phyloP scores from a whole-genome alignment of 1,284 basidiomycete species.

The Trametes sp. region DNA sequence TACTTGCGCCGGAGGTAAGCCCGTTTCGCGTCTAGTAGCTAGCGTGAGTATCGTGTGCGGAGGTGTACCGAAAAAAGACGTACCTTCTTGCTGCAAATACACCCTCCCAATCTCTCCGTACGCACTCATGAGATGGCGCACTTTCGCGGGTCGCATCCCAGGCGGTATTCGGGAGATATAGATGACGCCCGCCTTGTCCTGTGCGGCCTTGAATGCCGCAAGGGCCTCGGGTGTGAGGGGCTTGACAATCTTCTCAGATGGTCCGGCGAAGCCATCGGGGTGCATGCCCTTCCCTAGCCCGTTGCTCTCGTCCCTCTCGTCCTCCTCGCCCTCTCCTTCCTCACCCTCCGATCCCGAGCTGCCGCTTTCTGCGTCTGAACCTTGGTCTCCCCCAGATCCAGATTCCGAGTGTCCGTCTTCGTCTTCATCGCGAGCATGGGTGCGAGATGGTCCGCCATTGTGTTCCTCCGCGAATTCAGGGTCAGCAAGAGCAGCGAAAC shows the following conservation, averaged over 20 bases:
- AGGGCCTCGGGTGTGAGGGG: constrained; percentile 77
- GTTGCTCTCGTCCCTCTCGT: constrained; percentile 18
- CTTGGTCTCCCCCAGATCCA: constrained; percentile 16
- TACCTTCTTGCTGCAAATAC: constrained; percentile 89
- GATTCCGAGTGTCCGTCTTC: not conserved
- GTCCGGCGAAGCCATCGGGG: constrained; percentile 63
- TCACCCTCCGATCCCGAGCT: constrained; percentile 38
- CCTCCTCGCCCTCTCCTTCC: constrained; percentile 37
- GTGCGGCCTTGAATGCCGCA: constrained; percentile 72
- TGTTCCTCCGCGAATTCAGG: constrained; percentile 32
- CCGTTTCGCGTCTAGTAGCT: constrained; percentile 69
- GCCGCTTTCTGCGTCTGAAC: constrained; percentile 37
- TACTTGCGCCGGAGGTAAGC: constrained; percentile 81
- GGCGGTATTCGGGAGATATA: constrained; percentile 98
- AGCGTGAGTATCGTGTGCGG: constrained; percentile 4
- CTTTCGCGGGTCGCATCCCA: constrained; percentile 98
- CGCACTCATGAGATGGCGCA: constrained; percentile 89
- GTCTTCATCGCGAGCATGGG: constrained; percentile 14
- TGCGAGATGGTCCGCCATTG: constrained; percentile 9
- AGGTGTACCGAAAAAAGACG: constrained; percentile 26
- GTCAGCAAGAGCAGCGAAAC: constrained; percentile 37
- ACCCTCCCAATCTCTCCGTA: constrained; percentile 87
- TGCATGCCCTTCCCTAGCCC: constrained; percentile 56
- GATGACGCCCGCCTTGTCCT: constrained; percentile 82
- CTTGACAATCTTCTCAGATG: constrained; percentile 64